Evolutionary conservation across 2,329 filamentous ascomycete species (phyloP).

Genomic region (Fusarium sororula): DNA sequence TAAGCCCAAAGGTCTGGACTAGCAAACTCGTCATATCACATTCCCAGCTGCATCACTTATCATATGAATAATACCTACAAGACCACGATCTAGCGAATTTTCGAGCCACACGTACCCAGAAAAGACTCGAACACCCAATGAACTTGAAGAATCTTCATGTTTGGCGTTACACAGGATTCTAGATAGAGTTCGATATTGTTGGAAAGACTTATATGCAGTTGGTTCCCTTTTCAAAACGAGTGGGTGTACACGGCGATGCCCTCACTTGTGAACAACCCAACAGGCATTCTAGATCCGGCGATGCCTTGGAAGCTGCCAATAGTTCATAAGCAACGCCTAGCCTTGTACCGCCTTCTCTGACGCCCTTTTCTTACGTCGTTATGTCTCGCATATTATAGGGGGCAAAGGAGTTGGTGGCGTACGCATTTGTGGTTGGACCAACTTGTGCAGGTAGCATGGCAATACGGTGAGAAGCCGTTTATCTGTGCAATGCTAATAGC

Average conservation of each 20-base stretch:
- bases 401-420: conserved; percentile 9
- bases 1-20: not conserved
- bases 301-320: not conserved
- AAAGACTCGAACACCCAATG: not conserved
- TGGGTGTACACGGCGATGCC: conserved; percentile 3
- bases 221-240: not conserved
- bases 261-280: not conserved
- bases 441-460: not conserved
- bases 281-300: not conserved
- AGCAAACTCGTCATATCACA: not conserved
- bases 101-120: not conserved
- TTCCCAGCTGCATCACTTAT: not conserved
- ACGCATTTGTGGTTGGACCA: not conserved
- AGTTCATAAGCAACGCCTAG: not conserved
- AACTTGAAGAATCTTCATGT: not conserved
- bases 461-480: not conserved
- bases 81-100: not conserved
- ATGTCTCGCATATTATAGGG: not conserved
- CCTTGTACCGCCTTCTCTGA: not conserved
- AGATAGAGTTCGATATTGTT: not conserved
- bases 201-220: not conserved
- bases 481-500: not conserved
- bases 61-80: not conserved
- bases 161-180: not conserved
- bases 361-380: not conserved